Evolutionary conservation across 2,329 filamentous ascomycete species (phyloP).

Genomic region (Diaporthe nobilis): DNA sequence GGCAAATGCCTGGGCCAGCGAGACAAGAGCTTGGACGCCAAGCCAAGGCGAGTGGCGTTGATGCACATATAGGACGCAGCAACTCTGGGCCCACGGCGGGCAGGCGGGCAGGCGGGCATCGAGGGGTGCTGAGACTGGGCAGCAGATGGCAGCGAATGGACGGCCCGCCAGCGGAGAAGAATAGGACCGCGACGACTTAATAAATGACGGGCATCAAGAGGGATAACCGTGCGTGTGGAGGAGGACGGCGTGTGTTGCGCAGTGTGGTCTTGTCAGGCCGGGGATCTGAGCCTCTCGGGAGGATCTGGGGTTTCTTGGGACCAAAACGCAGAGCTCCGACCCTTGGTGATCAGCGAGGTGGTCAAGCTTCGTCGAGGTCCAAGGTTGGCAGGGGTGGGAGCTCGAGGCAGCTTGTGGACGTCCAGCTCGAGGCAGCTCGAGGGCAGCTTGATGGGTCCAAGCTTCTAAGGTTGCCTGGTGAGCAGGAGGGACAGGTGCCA

Average conservation of each 20-base stretch:
- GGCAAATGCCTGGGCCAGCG: slow-evolving; percentile 14
- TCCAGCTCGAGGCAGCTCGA: slow-evolving; percentile 6
- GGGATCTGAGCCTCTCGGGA: slow-evolving; percentile 29
- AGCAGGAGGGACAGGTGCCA: slow-evolving; percentile 11
- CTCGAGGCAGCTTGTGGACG: slow-evolving; percentile 29
- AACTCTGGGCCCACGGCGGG: background rate
- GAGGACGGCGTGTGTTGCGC: background rate
- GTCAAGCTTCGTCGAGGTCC: slow-evolving; percentile 28
- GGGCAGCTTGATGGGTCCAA: slow-evolving; percentile 14
- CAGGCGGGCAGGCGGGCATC: background rate
- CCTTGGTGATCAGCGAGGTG: slow-evolving; percentile 21
- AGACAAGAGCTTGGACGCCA: slow-evolving; percentile 18
- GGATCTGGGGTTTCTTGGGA: slow-evolving; percentile 27
- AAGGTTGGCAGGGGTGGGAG: slow-evolving; percentile 36
- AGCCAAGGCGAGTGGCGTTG: slow-evolving; percentile 30
- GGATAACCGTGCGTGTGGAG: slow-evolving; percentile 36
- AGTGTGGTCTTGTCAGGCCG: slow-evolving; percentile 7
- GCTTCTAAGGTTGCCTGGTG: slow-evolving; percentile 26
- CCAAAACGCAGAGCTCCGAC: slow-evolving; percentile 9
- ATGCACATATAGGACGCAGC: slow-evolving; percentile 1
- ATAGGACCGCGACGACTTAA: slow-evolving; percentile 26
- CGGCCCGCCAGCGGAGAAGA: slow-evolving; percentile 17
- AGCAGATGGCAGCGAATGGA: slow-evolving; percentile 14
- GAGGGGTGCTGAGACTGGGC: slow-evolving; percentile 1
- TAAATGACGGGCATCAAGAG: slow-evolving; percentile 21